Evolutionary conservation across 257 asterid species (phyloP), one percentile per base, ranked within the genome.

Genomic region (Capsicum baccatum): DNA sequence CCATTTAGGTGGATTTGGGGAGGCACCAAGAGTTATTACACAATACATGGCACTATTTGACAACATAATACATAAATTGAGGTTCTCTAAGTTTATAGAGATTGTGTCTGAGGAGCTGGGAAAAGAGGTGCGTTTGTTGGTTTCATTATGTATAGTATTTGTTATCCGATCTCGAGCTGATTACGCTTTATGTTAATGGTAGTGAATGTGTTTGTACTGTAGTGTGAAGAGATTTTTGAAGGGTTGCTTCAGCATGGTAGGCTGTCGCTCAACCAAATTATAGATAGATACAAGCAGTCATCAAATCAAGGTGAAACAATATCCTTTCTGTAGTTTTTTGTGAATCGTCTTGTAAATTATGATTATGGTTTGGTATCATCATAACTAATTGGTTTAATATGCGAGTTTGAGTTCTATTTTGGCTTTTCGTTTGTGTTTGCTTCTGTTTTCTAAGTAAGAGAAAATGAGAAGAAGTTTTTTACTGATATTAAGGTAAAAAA

Each of bases 191-290:
- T 83, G 13, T 64, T 76, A 66, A 68, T 82, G 68, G 82, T 86
- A 63, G 19, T 78, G 50, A 78, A 57, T 79, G 35, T 78, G 60
- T 26, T 16, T 87, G 84, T 88, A 42, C 52, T 86, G 8, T 83
- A 96, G 98, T 94, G 98, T 84, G 90, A 86, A 85, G 90, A 80
- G 83, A 88, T 96, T 86, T 90, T 94, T 87, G 91, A 89, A 44
- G 94, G 93, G 79, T 83, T 96, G 92, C 87, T 93, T 89, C 33
- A 96, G 88, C 99, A 96, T 48, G 99, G 99, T 50, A 92, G 99
- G 90, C 97, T 94, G 84, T 90, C 98, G 0, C 58, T 92, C 68
- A 85, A 88, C 84, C 94, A 92, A 88, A 92, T 94, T 56, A 70
- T 93, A 76, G 97, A 92, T 79, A 89, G 96, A 89, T 87, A 85